These are phyloP conservation scores for Vachellia collinsii DNA, from an alignment of 306 rosid species.

Conservation along the genomic window DNA sequence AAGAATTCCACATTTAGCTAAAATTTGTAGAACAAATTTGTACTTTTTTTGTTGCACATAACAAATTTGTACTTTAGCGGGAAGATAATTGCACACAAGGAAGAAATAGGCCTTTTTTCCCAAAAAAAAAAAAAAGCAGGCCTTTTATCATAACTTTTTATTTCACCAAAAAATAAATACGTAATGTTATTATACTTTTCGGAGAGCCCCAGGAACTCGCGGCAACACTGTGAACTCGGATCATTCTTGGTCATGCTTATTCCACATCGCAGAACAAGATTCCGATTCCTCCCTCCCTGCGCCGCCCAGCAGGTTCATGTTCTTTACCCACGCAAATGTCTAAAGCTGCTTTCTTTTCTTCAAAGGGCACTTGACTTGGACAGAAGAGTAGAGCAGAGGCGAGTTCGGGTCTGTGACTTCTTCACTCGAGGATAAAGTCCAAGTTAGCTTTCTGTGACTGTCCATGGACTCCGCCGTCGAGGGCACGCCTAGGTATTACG, in stretches of 20 bases:
- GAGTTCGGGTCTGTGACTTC: slow-evolving; percentile 2
- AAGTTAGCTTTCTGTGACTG: slow-evolving; percentile 7
- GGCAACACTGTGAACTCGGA: slow-evolving; percentile 19
- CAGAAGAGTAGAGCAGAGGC: background rate
- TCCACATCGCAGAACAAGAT: slow-evolving; percentile 38
- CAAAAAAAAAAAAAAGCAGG: too few species aligned
- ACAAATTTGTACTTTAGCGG: too few species aligned
- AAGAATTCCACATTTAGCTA: too few species aligned
- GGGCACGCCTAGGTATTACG: slow-evolving; percentile 54
- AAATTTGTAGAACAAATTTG: too few species aligned
- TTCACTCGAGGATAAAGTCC: slow-evolving; percentile 5
- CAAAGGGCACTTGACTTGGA: background rate
- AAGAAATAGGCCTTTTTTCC: too few species aligned
- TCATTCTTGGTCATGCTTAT: background rate
- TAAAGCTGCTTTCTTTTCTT: background rate
- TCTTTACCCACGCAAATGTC: slow-evolving; percentile 3
- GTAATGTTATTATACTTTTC: background rate
- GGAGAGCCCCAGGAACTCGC: slow-evolving; percentile 34
- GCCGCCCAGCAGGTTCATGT: slow-evolving; percentile 21
- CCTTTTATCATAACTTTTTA: too few species aligned
- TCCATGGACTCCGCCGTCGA: slow-evolving; percentile 28
- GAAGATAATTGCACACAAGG: too few species aligned
- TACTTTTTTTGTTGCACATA: too few species aligned
- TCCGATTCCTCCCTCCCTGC: slow-evolving; percentile 23
- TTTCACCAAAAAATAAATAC: too few species aligned